Percentiles rank a stretch among this genome's conserved stretches.
Conservation (phyloP, 371 early-diverging fungal genomes). For the Apophysomyces trapeziformis region DNA sequence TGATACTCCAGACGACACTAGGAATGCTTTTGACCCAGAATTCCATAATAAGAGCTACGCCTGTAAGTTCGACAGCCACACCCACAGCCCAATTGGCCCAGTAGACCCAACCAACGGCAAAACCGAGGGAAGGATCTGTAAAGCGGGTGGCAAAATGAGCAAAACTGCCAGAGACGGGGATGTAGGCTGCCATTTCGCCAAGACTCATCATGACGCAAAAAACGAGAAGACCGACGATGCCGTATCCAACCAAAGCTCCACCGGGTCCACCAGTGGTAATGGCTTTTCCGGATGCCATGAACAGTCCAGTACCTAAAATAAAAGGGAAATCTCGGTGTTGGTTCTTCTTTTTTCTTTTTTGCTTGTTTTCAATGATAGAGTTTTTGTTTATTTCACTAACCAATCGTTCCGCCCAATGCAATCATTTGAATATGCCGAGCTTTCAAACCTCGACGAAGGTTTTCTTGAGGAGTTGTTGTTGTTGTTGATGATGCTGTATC, state of each 20-base stretch:
- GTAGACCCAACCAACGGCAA: slow-evolving; percentile 78
- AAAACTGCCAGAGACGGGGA: slow-evolving; percentile 87
- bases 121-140: slow-evolving; percentile 82
- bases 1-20: slow-evolving; percentile 63
- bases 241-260: slow-evolving; percentile 73
- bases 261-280: slow-evolving; percentile 77
- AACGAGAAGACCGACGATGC: slow-evolving; percentile 79
- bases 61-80: slow-evolving; percentile 81
- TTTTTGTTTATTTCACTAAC: slow-evolving; percentile 23
- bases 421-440: slow-evolving; percentile 68
- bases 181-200: slow-evolving; percentile 86
- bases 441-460: slow-evolving; percentile 50
- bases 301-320: slow-evolving; percentile 79
- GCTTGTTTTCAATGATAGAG: neutral
- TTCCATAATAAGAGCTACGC: slow-evolving; percentile 78
- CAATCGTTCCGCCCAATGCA: slow-evolving; percentile 67
- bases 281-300: slow-evolving; percentile 83
- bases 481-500: slow-evolving; percentile 9
- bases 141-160: slow-evolving; percentile 84
- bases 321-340: too few relatives aligned
- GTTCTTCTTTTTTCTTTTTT: too few relatives aligned
- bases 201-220: slow-evolving; percentile 83
- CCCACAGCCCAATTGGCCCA: slow-evolving; percentile 88
- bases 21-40: slow-evolving; percentile 75
- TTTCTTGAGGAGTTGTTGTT: slow-evolving; percentile 7